Evolutionary conservation across 208 protist genomes (phyloP), one percentile per base, ranked within the genome.

Genomic region (Crithidia fasciculata): DNA sequence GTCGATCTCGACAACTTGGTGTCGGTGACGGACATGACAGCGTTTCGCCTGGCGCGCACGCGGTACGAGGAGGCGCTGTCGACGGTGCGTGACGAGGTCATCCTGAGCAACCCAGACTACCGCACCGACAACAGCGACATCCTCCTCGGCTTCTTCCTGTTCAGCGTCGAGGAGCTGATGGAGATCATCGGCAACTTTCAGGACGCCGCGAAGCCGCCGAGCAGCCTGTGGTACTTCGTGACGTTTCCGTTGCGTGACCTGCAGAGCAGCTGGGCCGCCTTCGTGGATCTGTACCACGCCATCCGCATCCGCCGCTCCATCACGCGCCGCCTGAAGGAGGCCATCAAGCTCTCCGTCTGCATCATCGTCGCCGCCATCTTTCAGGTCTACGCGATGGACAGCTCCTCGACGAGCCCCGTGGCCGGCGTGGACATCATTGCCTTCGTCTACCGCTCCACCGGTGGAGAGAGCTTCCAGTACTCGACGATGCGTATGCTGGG

Each of bases 101-200:
- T 96, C 58, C 78, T 96, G 52, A 89, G 86, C 81, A 96, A 96
- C 76, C 80, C 86, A 36, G 78, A 86, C 76, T 96, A 96, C 83
- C 72, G 83, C 69, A 87, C 88, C 18, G 86, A 91, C 68, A 78
- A 90, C 66, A 88, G 87, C 40, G 92, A 96, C 76, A 84, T 96
- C 40, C 79, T 93, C 12, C 72, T 96, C 12, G 92, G 92, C 8
- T 93, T 92, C 56, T 96, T 92, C 70, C 79, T 96, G 59, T 96
- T 96, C 76, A 85, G 81, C 66, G 75, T 95, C 40, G 84, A 91
- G 70, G 89, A 93, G 78, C 75, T 96, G 59, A 88, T 86, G 71
- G 82, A 90, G 45, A n/a, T 80, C 12, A 90, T 93, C 44, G 50
- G 57, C 50, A 69, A 76, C 54, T 96, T 96, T 77, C 61, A 74